phyloP scores from a whole-genome alignment of 495 filamentous ascomycete genomes.

The Penicillium steckii region DNA sequence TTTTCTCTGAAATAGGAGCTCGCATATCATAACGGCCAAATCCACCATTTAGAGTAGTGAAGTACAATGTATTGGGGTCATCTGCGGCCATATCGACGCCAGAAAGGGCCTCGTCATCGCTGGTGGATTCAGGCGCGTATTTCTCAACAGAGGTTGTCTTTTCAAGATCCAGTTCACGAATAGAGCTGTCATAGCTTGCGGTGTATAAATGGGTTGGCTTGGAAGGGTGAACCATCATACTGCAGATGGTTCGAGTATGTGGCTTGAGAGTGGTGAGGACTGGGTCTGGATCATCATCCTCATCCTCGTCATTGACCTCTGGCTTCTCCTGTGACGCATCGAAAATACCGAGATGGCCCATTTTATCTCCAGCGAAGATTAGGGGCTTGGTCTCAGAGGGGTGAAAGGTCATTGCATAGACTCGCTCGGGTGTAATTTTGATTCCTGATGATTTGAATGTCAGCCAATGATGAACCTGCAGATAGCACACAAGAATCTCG shows the following conservation, averaged over 20 bases:
- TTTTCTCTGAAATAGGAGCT: slow-evolving; percentile 43
- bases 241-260: slow-evolving; percentile 84
- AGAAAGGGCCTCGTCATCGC: slow-evolving; percentile 74
- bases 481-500: neutral
- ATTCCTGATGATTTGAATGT: slow-evolving; percentile 56
- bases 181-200: slow-evolving; percentile 90
- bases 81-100: slow-evolving; percentile 71
- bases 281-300: slow-evolving; percentile 65
- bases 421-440: slow-evolving; percentile 87
- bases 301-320: slow-evolving; percentile 58
- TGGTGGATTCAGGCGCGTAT: slow-evolving; percentile 67
- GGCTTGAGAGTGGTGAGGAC: slow-evolving; percentile 82
- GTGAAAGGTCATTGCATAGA: slow-evolving; percentile 88
- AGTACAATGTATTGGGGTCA: slow-evolving; percentile 75
- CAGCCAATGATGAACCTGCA: neutral
- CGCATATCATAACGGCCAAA: slow-evolving; percentile 80
- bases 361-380: slow-evolving; percentile 94
- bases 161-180: slow-evolving; percentile 81
- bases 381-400: slow-evolving; percentile 80
- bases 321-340: slow-evolving; percentile 75
- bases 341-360: slow-evolving; percentile 90
- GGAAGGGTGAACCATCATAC: slow-evolving; percentile 71
- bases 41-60: slow-evolving; percentile 78
- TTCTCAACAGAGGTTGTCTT: slow-evolving; percentile 75
- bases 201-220: slow-evolving; percentile 72